phyloP scores from a whole-genome alignment of 441 rosid genomes.

The Manihot esculenta region DNA sequence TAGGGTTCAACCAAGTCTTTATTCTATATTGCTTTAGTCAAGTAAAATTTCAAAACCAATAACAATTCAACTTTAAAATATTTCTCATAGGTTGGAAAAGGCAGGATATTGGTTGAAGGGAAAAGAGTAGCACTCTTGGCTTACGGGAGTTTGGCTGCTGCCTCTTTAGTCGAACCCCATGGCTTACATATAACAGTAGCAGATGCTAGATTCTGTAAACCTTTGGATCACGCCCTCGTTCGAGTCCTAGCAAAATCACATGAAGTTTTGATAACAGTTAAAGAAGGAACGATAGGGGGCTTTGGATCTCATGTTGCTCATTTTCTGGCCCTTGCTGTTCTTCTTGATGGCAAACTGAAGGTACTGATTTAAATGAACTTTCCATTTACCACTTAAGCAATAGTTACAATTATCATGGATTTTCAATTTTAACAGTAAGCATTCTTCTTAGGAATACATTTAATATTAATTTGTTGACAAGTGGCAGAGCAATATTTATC shows the following conservation, averaged over 20 bases:
- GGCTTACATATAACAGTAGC: conserved; percentile 69
- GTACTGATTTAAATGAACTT: conserved; percentile 30
- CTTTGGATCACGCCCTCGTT: conserved; percentile 69
- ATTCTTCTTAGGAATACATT: neutral
- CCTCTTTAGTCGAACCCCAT: conserved; percentile 45
- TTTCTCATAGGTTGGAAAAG: conserved; percentile 69
- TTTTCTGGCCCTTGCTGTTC: conserved; percentile 84
- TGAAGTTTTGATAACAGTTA: conserved; percentile 75
- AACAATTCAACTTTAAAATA: neutral
- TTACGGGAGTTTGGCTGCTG: conserved; percentile 80
- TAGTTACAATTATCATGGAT: neutral
- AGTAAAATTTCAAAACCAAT: neutral
- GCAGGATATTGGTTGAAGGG: conserved; percentile 80
- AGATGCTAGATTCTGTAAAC: conserved; percentile 91
- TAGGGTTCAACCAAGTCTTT: conserved; percentile 15
- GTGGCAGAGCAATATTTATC: too few relatives aligned
- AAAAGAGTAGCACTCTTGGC: conserved; percentile 83
- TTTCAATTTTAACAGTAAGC: neutral
- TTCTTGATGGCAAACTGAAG: conserved; percentile 84
- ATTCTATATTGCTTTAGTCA: neutral
- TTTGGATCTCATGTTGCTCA: conserved; percentile 94
- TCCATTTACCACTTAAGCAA: neutral
- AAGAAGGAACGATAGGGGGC: conserved; percentile 96
- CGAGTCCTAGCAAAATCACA: conserved; percentile 78
- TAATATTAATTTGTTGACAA: neutral